These are phyloP conservation scores for Phylloporus sp. DNA, from an alignment of 768 basidiomycete genomes.

Conservation along the genomic window DNA sequence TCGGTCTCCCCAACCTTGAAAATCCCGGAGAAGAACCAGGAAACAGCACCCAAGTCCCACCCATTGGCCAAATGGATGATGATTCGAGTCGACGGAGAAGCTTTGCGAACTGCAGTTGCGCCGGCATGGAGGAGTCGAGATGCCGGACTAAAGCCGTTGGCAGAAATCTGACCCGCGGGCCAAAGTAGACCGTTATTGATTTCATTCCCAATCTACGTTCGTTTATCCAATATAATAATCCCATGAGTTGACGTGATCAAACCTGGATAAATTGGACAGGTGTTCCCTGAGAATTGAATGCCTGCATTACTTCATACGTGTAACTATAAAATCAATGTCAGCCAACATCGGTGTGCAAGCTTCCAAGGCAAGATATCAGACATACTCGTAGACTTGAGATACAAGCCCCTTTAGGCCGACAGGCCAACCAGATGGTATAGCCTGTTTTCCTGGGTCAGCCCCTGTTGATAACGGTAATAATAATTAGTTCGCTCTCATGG, in stretches of 20 bases:
- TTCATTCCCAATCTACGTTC: constrained; percentile 12
- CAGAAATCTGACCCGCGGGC: constrained; percentile 1
- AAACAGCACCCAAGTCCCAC: constrained; percentile 1
- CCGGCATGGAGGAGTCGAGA: constrained; percentile 35
- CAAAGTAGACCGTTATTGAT: constrained; percentile 10
- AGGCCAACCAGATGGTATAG: constrained; percentile 14
- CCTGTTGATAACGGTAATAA: neutral
- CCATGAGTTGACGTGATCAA: too few species aligned
- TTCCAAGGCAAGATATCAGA: neutral
- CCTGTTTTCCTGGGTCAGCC: constrained; percentile 6
- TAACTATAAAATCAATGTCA: neutral
- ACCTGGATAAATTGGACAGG: constrained; percentile 11
- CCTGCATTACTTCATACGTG: constrained; percentile 3
- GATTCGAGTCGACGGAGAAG: constrained; percentile 3
- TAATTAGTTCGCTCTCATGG: constrained; percentile 1
- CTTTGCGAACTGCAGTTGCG: constrained; percentile 7
- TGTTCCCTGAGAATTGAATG: constrained; percentile 8
- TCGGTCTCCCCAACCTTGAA: neutral
- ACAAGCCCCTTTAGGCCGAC: constrained; percentile 8
- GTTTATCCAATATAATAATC: too few species aligned
- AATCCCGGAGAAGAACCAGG: constrained; percentile 8
- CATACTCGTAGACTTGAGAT: constrained; percentile 6
- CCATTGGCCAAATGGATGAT: constrained; percentile 9
- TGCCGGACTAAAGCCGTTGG: constrained; percentile 3
- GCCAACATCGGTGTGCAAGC: neutral